Base-by-base conservation (phyloP, 805 yeast species). In the Crinitomyces ghanaensis region DNA sequence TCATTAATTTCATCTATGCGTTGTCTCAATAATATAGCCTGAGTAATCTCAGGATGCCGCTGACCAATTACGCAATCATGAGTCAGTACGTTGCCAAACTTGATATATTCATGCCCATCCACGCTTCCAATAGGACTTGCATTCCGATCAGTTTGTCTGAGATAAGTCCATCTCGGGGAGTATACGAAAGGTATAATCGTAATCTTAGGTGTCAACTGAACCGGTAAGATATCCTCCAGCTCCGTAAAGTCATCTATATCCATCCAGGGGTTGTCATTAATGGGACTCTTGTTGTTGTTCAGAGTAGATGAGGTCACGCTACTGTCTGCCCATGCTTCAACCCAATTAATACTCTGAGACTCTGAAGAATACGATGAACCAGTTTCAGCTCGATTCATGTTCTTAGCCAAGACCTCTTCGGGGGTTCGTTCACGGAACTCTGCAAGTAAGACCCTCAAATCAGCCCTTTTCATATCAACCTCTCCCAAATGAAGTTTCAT, bases 231-330 rank as follows among this genome's bases (percentile, higher is more conserved):
- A 22, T 48, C 45, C 38, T 78, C 81, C 27, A 84, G 49, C 44
- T 85, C 95, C 7, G 70, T 59, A 44, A 70, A 85, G 50, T 85
- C 95, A 37, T 79, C 78, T 15, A 62, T 56, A 47, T 84, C 93
- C 30, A 72, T 62, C 95, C 95, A 85, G 2, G 57, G 48, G 4
- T 53, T 42, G 34, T 56, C 61, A 19, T 53, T 45, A 17, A 33
- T 13, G 8, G 35, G 14, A 5, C 26, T 18, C 6, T 25, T 15
- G 5, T 42, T 23, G 16, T 36, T 31, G n/a, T n/a, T n/a, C n/a
- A n/a, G n/a, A 5, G 34, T 36, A 7, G 40, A 31, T 9, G 42
- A 38, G 3, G 56, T 42, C 16, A 41, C 31, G 13, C 48, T 50
- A 13, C 34, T 29, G 21, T 35, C 31, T 8, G 43, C 35, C 9